A percentile compares a stretch with the other conserved stretches of the same genome.
Conservation (phyloP, 805 yeast species). For the Lipomyces yamanashiensis region DNA sequence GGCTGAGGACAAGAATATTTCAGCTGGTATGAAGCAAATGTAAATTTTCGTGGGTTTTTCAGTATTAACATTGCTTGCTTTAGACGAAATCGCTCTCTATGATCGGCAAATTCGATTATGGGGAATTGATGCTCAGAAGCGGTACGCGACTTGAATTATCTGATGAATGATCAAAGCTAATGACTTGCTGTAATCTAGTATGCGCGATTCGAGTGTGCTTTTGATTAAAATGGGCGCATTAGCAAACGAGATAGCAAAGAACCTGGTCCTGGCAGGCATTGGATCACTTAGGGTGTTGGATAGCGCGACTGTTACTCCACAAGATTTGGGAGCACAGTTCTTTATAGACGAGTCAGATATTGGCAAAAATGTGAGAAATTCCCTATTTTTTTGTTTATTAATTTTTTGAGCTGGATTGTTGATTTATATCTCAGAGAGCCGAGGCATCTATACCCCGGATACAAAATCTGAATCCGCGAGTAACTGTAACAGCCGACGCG, state of each 20-base stretch:
- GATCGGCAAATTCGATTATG: constrained; percentile 94
- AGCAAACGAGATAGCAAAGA: constrained; percentile 82
- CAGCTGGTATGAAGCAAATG: constrained; percentile 23
- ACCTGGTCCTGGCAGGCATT: constrained; percentile 84
- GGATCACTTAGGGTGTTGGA: constrained; percentile 79
- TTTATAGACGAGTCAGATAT: constrained; percentile 62
- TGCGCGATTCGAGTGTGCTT: constrained; percentile 73
- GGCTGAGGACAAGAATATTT: constrained; percentile 25
- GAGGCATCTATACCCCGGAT: constrained; percentile 61
- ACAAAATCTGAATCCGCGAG: constrained; percentile 79
- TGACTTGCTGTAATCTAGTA: constrained; percentile 40
- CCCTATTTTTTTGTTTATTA: background rate
- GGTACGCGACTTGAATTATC: constrained; percentile 38
- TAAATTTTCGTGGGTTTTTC: background rate
- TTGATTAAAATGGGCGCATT: constrained; percentile 75
- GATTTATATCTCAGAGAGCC: constrained; percentile 47
- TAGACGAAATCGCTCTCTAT: constrained; percentile 86
- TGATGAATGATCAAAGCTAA: no score
- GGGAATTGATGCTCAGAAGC: constrained; percentile 91
- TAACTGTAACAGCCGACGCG: constrained; percentile 54
- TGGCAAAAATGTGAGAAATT: constrained; percentile 49
- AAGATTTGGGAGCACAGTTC: constrained; percentile 76
- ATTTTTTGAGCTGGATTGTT: background rate
- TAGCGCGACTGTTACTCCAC: constrained; percentile 55
- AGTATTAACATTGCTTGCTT: no score